Evolutionary conservation across 2,329 filamentous ascomycete species (phyloP), one percentile per base, ranked within the genome.

Genomic region (Ilyonectria mors-panacis): DNA sequence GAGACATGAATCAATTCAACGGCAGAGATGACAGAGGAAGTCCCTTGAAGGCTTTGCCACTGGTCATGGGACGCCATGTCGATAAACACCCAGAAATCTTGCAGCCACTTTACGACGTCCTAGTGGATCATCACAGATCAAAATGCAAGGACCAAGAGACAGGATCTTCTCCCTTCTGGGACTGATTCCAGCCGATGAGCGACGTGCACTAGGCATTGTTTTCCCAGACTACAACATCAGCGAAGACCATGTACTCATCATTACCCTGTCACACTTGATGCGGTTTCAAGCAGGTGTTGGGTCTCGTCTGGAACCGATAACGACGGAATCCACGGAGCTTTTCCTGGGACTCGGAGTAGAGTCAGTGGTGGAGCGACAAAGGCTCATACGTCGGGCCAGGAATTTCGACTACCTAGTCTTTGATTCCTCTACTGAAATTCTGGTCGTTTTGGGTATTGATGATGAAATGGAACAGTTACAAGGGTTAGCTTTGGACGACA

Each of bases 141-240:
- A 33, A 35, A 15, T 54, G 30, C 30, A 54, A 54, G 30, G 50
- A 54, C 17, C 50, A 1, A 35, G 50, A 54, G 50, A 54, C 5
- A 33, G 30, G 8, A 21, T 54, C n/a, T 54, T 54, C n/a, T 10
- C 50, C 13, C 50, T 54, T 10, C 8, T 54, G n/a, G 50, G 50
- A 23, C 6, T 54, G 6, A 8, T 54, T 7, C 8, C 15, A 21
- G 4, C 30, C 2, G 50, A 37, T 8, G 50, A 54, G n/a, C 50
- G 30, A 33, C 3, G 7, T 2, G 5, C 23, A 9, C n/a, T 54
- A 2, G 13, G 30, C 30, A 37, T 30, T 7, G 30, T 54, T 7
- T 54, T 54, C 30, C 50, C 50, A 7, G 30, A 54, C 13, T 54
- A 37, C 3, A 23, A 7, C 3, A 21, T 54, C 2, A 12, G 6